These are phyloP conservation scores for Sphaerulina vaccinii DNA, from an alignment of 2,329 filamentous ascomycete species.

Conservation along the genomic window DNA sequence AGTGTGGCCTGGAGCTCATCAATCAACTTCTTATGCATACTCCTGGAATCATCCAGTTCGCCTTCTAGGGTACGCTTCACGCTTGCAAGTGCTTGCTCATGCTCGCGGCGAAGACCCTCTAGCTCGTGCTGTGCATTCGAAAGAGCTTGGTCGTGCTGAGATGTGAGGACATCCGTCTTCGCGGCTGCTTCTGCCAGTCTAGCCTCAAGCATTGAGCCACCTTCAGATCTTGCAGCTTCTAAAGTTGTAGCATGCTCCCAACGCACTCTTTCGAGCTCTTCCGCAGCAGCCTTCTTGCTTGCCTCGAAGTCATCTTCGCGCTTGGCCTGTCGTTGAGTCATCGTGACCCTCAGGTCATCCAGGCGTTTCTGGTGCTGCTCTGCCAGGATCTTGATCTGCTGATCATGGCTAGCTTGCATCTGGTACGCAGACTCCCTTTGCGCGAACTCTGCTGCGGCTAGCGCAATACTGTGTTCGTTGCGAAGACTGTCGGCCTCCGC, in stretches of 20 bases:
- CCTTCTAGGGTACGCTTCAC: slow-evolving; percentile 13
- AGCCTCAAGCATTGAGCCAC: slow-evolving; percentile 14
- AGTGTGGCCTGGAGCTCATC: slow-evolving; percentile 16
- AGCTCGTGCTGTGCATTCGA: slow-evolving; percentile 19
- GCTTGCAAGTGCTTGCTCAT: slow-evolving; percentile 18
- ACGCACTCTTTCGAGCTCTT: slow-evolving; percentile 15
- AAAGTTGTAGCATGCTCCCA: slow-evolving; percentile 14
- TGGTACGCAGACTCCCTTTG: slow-evolving; percentile 7
- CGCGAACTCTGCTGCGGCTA: slow-evolving; percentile 7
- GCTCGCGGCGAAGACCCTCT: slow-evolving; percentile 15
- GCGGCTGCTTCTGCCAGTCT: slow-evolving; percentile 21
- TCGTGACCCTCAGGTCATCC: slow-evolving; percentile 9
- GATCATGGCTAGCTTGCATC: slow-evolving; percentile 9
- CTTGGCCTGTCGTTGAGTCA: slow-evolving; percentile 9
- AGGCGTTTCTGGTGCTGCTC: slow-evolving; percentile 12
- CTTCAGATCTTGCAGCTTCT: slow-evolving; percentile 13
- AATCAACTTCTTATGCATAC: slow-evolving; percentile 2
- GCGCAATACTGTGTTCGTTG: slow-evolving; percentile 10
- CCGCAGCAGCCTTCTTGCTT: slow-evolving; percentile 4
- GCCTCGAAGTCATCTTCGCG: slow-evolving; percentile 15
- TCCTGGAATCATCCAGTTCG: slow-evolving; percentile 9
- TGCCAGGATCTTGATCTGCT: slow-evolving; percentile 8
- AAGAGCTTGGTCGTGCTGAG: slow-evolving; percentile 16
- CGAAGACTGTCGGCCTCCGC: slow-evolving; percentile 13
- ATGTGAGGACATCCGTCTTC: slow-evolving; percentile 12